Base-by-base conservation (phyloP, 2,329 filamentous ascomycete species). In the Botrytis pseudocinerea region DNA sequence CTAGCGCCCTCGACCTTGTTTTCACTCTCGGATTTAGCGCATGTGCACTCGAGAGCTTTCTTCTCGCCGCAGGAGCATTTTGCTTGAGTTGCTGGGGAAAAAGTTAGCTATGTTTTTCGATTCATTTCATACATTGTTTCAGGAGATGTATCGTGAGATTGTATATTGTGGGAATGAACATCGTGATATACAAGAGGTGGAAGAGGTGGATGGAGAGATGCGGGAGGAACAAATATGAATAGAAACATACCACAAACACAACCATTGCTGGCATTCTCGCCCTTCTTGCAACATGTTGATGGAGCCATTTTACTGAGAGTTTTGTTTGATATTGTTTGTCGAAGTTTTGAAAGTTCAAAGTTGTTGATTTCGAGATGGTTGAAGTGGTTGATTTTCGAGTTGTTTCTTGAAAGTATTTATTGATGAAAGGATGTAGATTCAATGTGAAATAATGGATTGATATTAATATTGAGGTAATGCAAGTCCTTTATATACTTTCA, bases 51-150 rank as follows among this genome's bases (percentile, higher is more conserved):
- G 66, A 97, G 89, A 68, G 95, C 95, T 6, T 90, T 89, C 82
- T 96, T 88, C 86, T 97, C 90, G 81, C 95, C 95, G 82, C 95
- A 98, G 25, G 93, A 97, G 89, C 94, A 97, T 74, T 86, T 91
- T 14, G 90, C 90, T 83, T 91, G 86, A 78, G 89, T 83, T 78
- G 89, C 89, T 72, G 51, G 40, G 10, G 16, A 22, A 25, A 18
- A 4, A 0, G 22, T 54, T 35, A 57, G 61, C 65, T 59, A 9
- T 22, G 10, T 18, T 16, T 2, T 18, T 54, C n/a, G n/a, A 4
- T 4, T n/a, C 25, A 14, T 35, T 35, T 40, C 6, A 32, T 48
- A 38, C 14, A 18, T 44, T 32, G 4, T 40, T 22, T 44, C 32
- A 14, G 2, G 20, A 28, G 51, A 32, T 54, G 22, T 28, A 57